phyloP scores from a whole-genome alignment of 345 rosid species.

The Rhizophora mangle region DNA sequence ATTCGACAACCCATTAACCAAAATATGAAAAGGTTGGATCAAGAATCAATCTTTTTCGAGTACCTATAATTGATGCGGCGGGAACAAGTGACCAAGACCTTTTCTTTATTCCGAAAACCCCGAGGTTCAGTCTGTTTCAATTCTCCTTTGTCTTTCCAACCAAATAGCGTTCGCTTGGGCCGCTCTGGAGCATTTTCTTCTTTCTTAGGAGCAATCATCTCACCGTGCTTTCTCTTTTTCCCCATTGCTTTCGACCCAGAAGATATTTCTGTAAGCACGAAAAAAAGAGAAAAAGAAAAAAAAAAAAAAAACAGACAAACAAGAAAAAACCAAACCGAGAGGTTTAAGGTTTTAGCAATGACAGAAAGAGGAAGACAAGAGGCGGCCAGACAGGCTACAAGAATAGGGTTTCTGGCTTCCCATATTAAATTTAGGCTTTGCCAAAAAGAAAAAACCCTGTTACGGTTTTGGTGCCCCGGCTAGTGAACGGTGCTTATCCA shows the following conservation, averaged over 20 bases:
- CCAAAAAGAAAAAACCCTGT: too few species aligned
- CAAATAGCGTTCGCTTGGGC: slow-evolving; percentile 71
- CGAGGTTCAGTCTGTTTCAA: slow-evolving; percentile 26
- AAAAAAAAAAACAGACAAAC: too few species aligned
- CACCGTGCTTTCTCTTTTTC: slow-evolving; percentile 77
- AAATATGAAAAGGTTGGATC: not conserved
- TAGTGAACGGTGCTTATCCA: too few species aligned
- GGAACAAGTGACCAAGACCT: slow-evolving; percentile 89
- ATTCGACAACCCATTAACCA: not conserved
- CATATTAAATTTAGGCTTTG: too few species aligned
- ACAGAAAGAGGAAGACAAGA: too few species aligned
- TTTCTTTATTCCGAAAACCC: slow-evolving; percentile 85
- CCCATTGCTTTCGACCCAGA: slow-evolving; percentile 38
- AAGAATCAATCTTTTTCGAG: not conserved
- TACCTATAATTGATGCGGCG: slow-evolving; percentile 93
- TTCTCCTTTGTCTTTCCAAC: slow-evolving; percentile 71
- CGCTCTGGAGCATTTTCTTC: slow-evolving; percentile 56
- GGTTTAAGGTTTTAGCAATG: too few species aligned
- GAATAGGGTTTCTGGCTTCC: too few species aligned
- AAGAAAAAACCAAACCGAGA: too few species aligned
- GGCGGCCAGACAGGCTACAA: too few species aligned
- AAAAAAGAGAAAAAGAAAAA: too few species aligned
- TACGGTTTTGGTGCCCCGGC: too few species aligned
- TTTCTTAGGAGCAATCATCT: slow-evolving; percentile 43
- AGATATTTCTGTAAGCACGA: too few species aligned